A percentile compares a stretch with the other conserved stretches of the same genome.
These are phyloP conservation scores for Suillus occidentalis DNA, from an alignment of 768 basidiomycete species.

Conservation along the genomic window DNA sequence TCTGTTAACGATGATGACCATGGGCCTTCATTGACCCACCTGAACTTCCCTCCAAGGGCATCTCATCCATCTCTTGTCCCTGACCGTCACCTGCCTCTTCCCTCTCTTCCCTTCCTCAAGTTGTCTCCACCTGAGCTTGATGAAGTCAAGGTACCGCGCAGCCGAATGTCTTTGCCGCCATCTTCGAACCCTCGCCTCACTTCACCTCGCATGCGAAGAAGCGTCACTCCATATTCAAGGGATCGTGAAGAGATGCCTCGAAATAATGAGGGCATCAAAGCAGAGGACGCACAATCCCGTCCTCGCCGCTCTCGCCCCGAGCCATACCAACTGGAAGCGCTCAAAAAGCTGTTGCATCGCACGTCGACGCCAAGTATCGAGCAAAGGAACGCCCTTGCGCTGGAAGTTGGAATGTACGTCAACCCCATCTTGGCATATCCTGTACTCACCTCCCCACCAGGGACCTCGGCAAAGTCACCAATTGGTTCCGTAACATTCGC, in stretches of 20 bases:
- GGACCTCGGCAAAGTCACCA: constrained; percentile 84
- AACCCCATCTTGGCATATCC: constrained; percentile 8
- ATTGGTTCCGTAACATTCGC: constrained; percentile 85
- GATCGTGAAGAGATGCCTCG: constrained; percentile 24
- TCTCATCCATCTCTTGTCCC: constrained; percentile 32
- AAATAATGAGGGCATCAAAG: constrained; percentile 18
- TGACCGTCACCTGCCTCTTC: constrained; percentile 18
- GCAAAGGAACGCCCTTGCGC: constrained; percentile 70
- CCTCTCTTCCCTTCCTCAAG: constrained; percentile 12
- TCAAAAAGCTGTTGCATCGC: constrained; percentile 66
- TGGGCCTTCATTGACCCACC: constrained; percentile 14
- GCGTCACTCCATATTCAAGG: constrained; percentile 27
- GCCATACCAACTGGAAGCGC: constrained; percentile 71
- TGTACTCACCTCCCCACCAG: constrained; percentile 31
- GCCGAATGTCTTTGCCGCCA: constrained; percentile 33
- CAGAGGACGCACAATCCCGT: constrained; percentile 43
- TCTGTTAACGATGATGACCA: constrained; percentile 7
- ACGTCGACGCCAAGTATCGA: constrained; percentile 79
- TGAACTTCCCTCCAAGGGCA: constrained; percentile 26
- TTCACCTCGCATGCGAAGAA: constrained; percentile 32
- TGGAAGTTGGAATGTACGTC: constrained; percentile 75
- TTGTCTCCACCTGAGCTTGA: constrained; percentile 16
- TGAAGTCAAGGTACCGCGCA: constrained; percentile 22
- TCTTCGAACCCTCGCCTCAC: constrained; percentile 26
- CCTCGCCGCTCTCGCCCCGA: constrained; percentile 77